A percentile compares a stretch with the other conserved stretches of the same genome.
Conservation (phyloP, 306 rosid genomes). For the Prunus mume region DNA sequence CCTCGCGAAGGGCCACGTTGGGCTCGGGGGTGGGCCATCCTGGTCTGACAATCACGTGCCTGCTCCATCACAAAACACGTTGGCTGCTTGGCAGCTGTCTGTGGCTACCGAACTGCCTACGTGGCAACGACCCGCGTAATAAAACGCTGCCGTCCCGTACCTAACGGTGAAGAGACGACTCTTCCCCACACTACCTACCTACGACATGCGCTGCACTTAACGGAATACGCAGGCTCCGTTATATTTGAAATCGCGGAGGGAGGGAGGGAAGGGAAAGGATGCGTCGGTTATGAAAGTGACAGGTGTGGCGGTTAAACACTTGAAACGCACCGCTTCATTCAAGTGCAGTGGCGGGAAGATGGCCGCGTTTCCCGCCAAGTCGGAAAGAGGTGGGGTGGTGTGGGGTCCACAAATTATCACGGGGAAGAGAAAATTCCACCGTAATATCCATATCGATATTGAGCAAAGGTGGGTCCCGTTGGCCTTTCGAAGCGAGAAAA, state of each 20-base stretch:
- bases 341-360: constrained; percentile 48
- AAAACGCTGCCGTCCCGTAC: background rate
- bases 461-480: background rate
- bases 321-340: background rate
- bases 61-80: constrained; percentile 49
- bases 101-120: constrained; percentile 16
- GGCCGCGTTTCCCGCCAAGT: constrained; percentile 49
- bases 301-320: constrained; percentile 15
- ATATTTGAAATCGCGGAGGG: background rate
- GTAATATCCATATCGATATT: background rate
- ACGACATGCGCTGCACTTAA: background rate
- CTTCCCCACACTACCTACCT: background rate
- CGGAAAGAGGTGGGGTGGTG: constrained; percentile 13
- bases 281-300: constrained; percentile 15
- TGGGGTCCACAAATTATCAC: constrained; percentile 8
- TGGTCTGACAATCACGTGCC: constrained; percentile 34
- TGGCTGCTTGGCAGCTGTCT: constrained; percentile 29
- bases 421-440: background rate
- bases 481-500: constrained; percentile 23
- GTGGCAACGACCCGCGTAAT: background rate
- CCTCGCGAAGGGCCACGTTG: background rate
- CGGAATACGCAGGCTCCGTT: background rate
- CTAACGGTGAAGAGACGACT: background rate
- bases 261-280: no score
- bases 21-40: background rate